Evolutionary conservation across 371 early-diverging fungal species (phyloP), one percentile per base, ranked within the genome.

Genomic region (Haplosporangium sp.): DNA sequence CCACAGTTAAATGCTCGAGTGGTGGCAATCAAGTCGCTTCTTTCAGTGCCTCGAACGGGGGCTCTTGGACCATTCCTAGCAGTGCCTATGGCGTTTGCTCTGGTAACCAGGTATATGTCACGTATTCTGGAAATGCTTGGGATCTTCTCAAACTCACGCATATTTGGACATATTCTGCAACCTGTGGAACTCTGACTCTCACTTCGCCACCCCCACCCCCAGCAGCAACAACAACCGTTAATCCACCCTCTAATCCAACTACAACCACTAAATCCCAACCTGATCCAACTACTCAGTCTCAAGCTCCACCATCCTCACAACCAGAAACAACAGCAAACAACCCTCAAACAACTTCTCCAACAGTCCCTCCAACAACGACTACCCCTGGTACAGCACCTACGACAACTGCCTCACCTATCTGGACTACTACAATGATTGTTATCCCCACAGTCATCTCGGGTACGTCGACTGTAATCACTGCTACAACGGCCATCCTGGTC

Each of bases 1-100:
- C 75, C 40, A 74, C 44, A 35, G 40, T 79, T 57, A 55, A 64
- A 47, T 79, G 81, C 53, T 65, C 68, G 35, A 63, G 71, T 9
- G 67, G 61, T 34, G 68, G 65, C 17, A 47, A 38, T 15, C 50
- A 53, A 34, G 47, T 72, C 39, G 27, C 45, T 10, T 69, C 72
- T 20, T 52, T 72, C 27, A 34, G 35, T 0, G 63, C 44, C 20
- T 66, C 69, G 10, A 72, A 69, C 37, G 77, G 77, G 0, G 58
- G 52, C 34, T 65, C 69, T 5, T 77, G 72, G 73, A 66, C 77
- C 4, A 66, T 77, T 44, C 77, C 77, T 11, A 11, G 35, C 2
- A 65, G 53, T 47, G 53, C 48, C 15, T 67, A 58, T 39, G 60
- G 74, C 1, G 1, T 45, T 10, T 79, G 79, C 55, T 50, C 77